These are phyloP conservation scores for Leccinum pachyderme DNA, from an alignment of 1,284 basidiomycete species.

Conservation along the genomic window DNA sequence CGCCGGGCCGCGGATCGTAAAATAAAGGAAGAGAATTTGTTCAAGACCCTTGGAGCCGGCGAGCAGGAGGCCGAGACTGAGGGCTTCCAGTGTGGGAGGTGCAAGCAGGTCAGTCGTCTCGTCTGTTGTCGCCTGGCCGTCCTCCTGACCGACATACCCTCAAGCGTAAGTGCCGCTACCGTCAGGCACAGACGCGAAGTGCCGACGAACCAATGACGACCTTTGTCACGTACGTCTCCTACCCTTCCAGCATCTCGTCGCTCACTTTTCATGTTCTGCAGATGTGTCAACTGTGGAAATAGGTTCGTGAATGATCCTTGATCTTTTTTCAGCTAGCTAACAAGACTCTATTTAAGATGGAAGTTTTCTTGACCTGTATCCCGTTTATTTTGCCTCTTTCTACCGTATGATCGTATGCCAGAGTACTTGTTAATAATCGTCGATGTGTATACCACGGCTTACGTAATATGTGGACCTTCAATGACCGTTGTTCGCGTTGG, in stretches of 20 bases:
- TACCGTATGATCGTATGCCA: background rate
- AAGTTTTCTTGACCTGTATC: slow-evolving; percentile 56
- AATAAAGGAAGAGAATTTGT: slow-evolving; percentile 86
- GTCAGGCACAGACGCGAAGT: slow-evolving; percentile 91
- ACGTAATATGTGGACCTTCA: slow-evolving; percentile 12
- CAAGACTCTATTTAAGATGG: slow-evolving; percentile 44
- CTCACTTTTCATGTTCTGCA: slow-evolving; percentile 19
- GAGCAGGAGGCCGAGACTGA: slow-evolving; percentile 95
- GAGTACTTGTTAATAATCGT: slow-evolving; percentile 9
- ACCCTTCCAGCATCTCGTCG: background rate
- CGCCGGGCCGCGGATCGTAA: slow-evolving; percentile 80
- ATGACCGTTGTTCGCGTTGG: slow-evolving; percentile 11
- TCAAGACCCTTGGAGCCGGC: slow-evolving; percentile 88
- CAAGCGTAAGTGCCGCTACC: slow-evolving; percentile 88
- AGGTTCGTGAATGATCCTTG: slow-evolving; percentile 37
- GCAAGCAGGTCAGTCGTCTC: slow-evolving; percentile 65
- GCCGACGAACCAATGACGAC: slow-evolving; percentile 97
- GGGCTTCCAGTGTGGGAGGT: slow-evolving; percentile 95
- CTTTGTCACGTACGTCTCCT: slow-evolving; percentile 55
- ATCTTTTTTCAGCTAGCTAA: slow-evolving; percentile 4
- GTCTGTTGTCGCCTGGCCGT: background rate
- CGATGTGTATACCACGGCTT: slow-evolving; percentile 24
- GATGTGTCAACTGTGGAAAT: slow-evolving; percentile 61
- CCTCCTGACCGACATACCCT: slow-evolving; percentile 8
- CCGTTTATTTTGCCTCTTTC: background rate